Evolutionary conservation across 1,284 basidiomycete genomes (phyloP).

Genomic region (Irpex sp.): DNA sequence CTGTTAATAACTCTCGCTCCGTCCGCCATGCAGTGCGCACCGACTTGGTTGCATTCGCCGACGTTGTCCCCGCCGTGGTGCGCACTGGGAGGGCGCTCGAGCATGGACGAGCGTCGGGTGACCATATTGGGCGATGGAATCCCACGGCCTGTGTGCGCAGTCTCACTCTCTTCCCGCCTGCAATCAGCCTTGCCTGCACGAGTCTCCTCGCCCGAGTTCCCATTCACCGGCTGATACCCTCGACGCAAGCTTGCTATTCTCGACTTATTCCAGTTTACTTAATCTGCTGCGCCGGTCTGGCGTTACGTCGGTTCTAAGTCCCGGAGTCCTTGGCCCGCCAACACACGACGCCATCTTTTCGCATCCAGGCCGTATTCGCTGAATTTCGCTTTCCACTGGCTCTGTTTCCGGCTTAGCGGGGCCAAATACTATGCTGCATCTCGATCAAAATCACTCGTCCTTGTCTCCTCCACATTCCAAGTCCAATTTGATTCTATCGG

Average conservation of each 20-base stretch:
- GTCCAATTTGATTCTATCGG: constrained; percentile 44
- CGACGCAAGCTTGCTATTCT: not conserved
- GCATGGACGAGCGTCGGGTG: constrained; percentile 6
- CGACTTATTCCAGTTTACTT: not conserved
- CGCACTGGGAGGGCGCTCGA: not conserved
- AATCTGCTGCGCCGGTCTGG: constrained; percentile 7
- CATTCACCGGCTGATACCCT: not conserved
- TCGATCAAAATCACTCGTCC: constrained; percentile 50
- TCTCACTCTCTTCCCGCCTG: constrained; percentile 9
- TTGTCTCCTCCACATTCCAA: constrained; percentile 38
- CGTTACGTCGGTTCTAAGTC: constrained; percentile 14
- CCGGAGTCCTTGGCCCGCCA: constrained; percentile 19
- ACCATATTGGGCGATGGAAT: constrained; percentile 11
- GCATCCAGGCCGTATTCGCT: constrained; percentile 14
- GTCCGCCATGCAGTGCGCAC: not conserved
- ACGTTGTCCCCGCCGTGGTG: not conserved
- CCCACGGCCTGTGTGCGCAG: constrained; percentile 9
- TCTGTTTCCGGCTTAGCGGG: constrained; percentile 25
- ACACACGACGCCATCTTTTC: constrained; percentile 22
- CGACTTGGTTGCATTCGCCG: not conserved
- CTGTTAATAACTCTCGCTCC: not conserved
- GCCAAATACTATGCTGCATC: constrained; percentile 46
- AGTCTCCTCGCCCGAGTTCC: constrained; percentile 1
- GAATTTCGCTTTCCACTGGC: constrained; percentile 19
- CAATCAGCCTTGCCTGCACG: constrained; percentile 9